phyloP scores from a whole-genome alignment of 2,329 filamentous ascomycete species.

The Uncinocarpus reesii region DNA sequence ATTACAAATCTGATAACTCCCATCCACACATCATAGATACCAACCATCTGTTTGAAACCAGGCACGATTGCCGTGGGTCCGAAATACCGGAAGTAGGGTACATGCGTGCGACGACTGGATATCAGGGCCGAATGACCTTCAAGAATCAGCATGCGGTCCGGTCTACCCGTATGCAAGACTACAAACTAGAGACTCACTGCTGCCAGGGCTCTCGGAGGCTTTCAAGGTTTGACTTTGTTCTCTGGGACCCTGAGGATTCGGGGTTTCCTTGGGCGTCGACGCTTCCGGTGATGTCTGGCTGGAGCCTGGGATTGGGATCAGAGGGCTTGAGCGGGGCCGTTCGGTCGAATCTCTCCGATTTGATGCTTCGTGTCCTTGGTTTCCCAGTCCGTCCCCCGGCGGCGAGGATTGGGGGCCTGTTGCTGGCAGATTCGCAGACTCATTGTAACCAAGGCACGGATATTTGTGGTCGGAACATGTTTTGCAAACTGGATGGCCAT shows the following conservation, averaged over 20 bases:
- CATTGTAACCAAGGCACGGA: slow-evolving; percentile 56
- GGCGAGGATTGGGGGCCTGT: slow-evolving; percentile 17
- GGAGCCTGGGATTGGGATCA: background rate
- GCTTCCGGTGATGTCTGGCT: background rate
- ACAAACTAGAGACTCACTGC: background rate
- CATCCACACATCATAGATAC: slow-evolving; percentile 3
- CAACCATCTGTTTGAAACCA: slow-evolving; percentile 84
- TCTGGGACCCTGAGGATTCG: background rate
- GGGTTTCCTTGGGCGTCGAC: background rate
- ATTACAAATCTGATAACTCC: slow-evolving; percentile 17
- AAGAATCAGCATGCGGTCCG: background rate
- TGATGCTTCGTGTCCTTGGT: background rate
- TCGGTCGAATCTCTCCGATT: background rate
- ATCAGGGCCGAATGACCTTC: slow-evolving; percentile 31
- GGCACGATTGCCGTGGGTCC: slow-evolving; percentile 84
- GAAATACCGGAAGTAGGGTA: slow-evolving; percentile 86
- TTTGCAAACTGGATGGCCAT: slow-evolving; percentile 45
- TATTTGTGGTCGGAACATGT: slow-evolving; percentile 65
- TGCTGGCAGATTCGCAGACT: slow-evolving; percentile 26
- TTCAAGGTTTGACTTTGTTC: background rate
- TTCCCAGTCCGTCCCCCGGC: background rate
- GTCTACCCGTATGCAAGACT: background rate
- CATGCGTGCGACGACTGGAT: slow-evolving; percentile 36
- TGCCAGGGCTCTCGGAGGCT: background rate
- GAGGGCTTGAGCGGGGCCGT: background rate